These are phyloP conservation scores for Sugiyamaella pinicola DNA, from an alignment of 1,139 yeast species.

Conservation along the genomic window DNA sequence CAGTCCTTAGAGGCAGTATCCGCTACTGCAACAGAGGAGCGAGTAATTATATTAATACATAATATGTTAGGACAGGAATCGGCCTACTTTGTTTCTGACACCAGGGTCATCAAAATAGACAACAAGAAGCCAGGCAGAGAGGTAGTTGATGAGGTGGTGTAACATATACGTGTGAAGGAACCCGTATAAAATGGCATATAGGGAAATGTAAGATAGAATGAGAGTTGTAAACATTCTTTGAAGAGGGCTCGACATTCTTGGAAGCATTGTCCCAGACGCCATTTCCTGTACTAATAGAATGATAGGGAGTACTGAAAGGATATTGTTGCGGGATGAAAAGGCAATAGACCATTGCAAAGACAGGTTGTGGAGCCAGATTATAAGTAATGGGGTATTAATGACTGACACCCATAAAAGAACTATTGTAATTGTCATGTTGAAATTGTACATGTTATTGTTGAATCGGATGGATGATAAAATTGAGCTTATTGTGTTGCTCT, in stretches of 20 bases:
- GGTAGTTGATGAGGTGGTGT: conserved; percentile 40
- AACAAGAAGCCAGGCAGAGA: conserved; percentile 36
- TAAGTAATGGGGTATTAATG: conserved; percentile 42
- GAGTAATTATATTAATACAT: neutral
- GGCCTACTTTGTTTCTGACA: conserved; percentile 19
- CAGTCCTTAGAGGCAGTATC: no score
- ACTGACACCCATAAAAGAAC: conserved; percentile 40
- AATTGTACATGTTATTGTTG: conserved; percentile 25
- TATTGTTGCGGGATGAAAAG: conserved; percentile 40
- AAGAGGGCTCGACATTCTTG: conserved; percentile 23
- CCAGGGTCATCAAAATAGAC: conserved; percentile 28
- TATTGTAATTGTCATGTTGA: conserved; percentile 30
- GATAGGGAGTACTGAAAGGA: conserved; percentile 39
- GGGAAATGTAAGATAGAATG: conserved; percentile 32
- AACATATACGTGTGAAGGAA: conserved; percentile 42
- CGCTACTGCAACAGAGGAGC: no score
- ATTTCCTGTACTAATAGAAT: conserved; percentile 32
- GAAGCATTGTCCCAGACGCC: conserved; percentile 29
- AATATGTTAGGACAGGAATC: conserved; percentile 5
- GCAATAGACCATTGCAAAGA: conserved; percentile 37
- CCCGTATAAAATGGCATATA: conserved; percentile 40
- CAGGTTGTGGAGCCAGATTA: conserved; percentile 43
- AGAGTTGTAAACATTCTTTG: conserved; percentile 28
- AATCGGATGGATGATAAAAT: neutral
- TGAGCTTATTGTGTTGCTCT: conserved; percentile 5